Conservation (phyloP, 2,329 filamentous ascomycete species). For the Pezicula neosporulosa region DNA sequence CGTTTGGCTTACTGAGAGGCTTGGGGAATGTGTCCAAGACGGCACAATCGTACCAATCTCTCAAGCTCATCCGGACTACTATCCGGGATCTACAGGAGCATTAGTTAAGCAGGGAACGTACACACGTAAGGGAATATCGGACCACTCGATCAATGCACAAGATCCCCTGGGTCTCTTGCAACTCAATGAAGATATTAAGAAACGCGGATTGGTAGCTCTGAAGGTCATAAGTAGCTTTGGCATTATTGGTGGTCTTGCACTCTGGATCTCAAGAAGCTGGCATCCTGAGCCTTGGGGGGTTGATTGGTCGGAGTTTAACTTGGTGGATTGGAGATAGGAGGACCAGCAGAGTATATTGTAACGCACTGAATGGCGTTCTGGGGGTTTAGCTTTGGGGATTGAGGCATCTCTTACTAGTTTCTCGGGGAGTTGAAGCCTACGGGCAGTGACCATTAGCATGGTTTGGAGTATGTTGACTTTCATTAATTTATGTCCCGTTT, state of each 20-base stretch:
- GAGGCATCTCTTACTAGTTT: background rate
- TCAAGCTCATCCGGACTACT: slow-evolving; percentile 18
- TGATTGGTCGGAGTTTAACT: slow-evolving; percentile 20
- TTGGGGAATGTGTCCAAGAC: slow-evolving; percentile 65
- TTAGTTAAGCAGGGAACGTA: slow-evolving; percentile 19
- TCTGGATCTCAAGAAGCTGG: slow-evolving; percentile 48
- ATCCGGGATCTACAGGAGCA: slow-evolving; percentile 9
- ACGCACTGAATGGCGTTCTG: background rate
- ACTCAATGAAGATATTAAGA: slow-evolving; percentile 62
- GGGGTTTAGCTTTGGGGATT: background rate
- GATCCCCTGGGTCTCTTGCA: slow-evolving; percentile 79
- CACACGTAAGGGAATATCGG: slow-evolving; percentile 6
- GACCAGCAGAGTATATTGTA: background rate
- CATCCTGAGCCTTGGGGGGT: background rate
- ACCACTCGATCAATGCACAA: slow-evolving; percentile 33
- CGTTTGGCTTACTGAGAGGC: slow-evolving; percentile 63
- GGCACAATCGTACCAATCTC: slow-evolving; percentile 56
- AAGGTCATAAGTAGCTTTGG: slow-evolving; percentile 74
- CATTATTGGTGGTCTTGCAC: slow-evolving; percentile 67
- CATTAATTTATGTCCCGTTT: too few species aligned
- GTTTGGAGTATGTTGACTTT: background rate
- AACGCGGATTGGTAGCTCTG: slow-evolving; percentile 63
- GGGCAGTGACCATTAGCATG: background rate
- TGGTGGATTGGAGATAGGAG: slow-evolving; percentile 13
- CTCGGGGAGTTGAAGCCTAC: background rate